Conservation (phyloP, 345 rosid species). For the Arabis hirsuta region DNA sequence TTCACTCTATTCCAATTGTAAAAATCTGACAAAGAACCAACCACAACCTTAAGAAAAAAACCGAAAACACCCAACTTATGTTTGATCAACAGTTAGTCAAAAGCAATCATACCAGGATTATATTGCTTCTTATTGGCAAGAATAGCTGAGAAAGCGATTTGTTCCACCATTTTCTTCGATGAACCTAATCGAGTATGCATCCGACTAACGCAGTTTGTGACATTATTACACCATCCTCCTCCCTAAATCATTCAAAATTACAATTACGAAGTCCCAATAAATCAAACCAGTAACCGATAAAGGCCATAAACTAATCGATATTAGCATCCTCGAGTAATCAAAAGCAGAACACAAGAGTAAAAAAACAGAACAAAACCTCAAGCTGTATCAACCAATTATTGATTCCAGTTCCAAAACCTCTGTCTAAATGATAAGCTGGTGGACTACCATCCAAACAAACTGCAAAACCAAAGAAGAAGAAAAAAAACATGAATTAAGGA, state of each 20-base stretch:
- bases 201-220: slow-evolving; percentile 62
- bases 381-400: slow-evolving; percentile 81
- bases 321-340: background rate
- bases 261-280: background rate
- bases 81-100: slow-evolving; percentile 8
- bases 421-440: slow-evolving; percentile 83
- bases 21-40: slow-evolving; percentile 53
- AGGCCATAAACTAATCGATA: background rate
- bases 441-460: slow-evolving; percentile 98
- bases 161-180: slow-evolving; percentile 66
- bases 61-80: background rate
- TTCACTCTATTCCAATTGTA: slow-evolving; percentile 90
- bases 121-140: slow-evolving; percentile 56
- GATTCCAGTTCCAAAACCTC: slow-evolving; percentile 80
- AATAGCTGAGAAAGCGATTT: slow-evolving; percentile 80
- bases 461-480: slow-evolving; percentile 44
- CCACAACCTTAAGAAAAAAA: slow-evolving; percentile 24
- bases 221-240: slow-evolving; percentile 88
- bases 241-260: slow-evolving; percentile 36
- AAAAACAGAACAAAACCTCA: slow-evolving; percentile 62
- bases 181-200: slow-evolving; percentile 79
- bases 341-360: slow-evolving; percentile 9
- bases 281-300: slow-evolving; percentile 11
- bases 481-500: background rate
- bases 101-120: slow-evolving; percentile 68